These are phyloP conservation scores for Murraya paniculata DNA, from an alignment of 345 rosid genomes.

Conservation along the genomic window DNA sequence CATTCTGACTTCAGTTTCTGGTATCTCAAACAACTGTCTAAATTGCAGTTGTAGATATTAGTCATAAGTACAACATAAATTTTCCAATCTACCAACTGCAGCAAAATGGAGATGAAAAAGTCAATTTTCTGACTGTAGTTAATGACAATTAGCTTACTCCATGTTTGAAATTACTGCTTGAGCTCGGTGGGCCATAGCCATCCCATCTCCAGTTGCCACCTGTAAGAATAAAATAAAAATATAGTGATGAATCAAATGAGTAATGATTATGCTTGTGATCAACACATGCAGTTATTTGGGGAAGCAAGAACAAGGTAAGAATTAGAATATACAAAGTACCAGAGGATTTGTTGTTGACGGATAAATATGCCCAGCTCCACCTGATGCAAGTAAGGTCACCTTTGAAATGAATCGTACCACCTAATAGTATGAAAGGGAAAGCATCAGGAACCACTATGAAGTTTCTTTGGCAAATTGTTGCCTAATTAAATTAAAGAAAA, in stretches of 20 bases:
- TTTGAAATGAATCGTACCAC: conserved; percentile 84
- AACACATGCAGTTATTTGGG: background rate
- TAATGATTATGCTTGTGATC: background rate
- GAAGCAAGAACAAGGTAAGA: background rate
- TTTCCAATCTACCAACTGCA: background rate
- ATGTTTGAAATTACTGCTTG: conserved; percentile 94
- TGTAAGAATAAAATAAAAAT: conserved; percentile 25
- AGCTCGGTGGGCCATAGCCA: conserved; percentile 96
- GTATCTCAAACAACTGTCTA: background rate
- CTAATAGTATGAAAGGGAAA: conserved; percentile 31
- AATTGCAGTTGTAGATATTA: background rate
- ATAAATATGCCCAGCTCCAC: conserved; percentile 97
- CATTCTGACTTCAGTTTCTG: background rate
- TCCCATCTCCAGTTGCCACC: conserved; percentile 99
- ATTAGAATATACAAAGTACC: conserved; percentile 37
- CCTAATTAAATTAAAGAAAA: conserved; percentile 5
- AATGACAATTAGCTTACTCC: conserved; percentile 67
- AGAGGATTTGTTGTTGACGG: conserved; percentile 91
- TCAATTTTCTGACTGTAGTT: background rate
- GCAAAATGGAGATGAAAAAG: background rate
- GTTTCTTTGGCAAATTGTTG: background rate
- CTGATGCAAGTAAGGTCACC: conserved; percentile 95
- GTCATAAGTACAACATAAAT: background rate
- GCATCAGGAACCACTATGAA: background rate
- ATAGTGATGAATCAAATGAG: background rate